These are phyloP conservation scores for Thuidium tamariscinum DNA, from an alignment of 225 moss, liverwort and hornwort genomes.

Conservation along the genomic window DNA sequence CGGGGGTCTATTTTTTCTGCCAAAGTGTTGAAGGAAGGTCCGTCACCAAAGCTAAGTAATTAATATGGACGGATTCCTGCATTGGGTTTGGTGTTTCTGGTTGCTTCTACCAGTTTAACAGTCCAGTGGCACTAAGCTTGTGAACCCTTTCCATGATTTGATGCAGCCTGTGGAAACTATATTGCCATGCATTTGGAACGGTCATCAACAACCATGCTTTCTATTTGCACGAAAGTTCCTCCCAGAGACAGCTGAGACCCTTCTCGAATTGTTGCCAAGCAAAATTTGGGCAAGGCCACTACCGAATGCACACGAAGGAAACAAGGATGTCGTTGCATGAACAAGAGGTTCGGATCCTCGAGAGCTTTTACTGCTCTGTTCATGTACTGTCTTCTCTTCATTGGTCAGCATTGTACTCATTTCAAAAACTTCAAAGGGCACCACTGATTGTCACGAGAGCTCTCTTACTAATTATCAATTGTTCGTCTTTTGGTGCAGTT, in stretches of 20 bases:
- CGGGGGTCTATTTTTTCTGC: not conserved
- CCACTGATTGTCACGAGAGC: not conserved
- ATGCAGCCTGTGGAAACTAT: constrained; percentile 52
- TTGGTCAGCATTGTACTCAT: not conserved
- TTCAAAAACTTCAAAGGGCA: not conserved
- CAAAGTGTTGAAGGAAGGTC: not conserved
- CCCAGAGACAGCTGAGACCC: constrained; percentile 43
- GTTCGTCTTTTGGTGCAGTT: not conserved
- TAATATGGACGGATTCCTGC: not conserved
- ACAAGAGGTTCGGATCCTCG: not conserved
- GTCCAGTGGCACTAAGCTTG: not conserved
- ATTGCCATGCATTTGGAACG: constrained; percentile 71
- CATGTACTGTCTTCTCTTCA: not conserved
- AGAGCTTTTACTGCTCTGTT: not conserved
- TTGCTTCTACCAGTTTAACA: not conserved
- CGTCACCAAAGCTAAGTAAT: not conserved
- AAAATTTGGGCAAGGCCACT: constrained; percentile 26
- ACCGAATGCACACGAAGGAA: not conserved
- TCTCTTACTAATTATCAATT: not conserved
- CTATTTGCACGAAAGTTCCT: constrained; percentile 87
- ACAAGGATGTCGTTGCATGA: not conserved
- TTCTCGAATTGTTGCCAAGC: constrained; percentile 55
- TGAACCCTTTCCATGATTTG: not conserved
- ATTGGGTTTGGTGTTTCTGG: not conserved
- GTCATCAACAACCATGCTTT: constrained; percentile 71